Evolutionary conservation across 306 rosid species (phyloP).

Genomic region (Cercis canadensis): DNA sequence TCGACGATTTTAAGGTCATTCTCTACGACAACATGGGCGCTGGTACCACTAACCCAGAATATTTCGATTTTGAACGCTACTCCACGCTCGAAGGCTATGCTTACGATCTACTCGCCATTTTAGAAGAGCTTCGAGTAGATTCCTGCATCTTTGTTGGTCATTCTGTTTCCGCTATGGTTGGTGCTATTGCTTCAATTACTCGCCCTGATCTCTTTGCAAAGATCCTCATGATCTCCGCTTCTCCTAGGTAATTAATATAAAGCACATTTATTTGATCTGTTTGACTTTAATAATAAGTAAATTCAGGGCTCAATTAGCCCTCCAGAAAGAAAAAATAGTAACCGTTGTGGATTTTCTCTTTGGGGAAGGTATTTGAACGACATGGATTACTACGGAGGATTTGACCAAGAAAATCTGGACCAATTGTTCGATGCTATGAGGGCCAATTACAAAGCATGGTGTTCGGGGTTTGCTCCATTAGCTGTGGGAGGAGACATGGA

Average conservation of each 20-base stretch:
- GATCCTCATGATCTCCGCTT: slow-evolving; percentile 61
- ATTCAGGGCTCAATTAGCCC: background rate
- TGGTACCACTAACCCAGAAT: slow-evolving; percentile 86
- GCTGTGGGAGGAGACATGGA: slow-evolving; percentile 93
- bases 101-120: slow-evolving; percentile 67
- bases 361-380: slow-evolving; percentile 72
- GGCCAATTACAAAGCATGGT: slow-evolving; percentile 87
- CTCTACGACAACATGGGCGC: slow-evolving; percentile 86
- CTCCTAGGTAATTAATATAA: slow-evolving; percentile 61
- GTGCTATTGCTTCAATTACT: slow-evolving; percentile 64
- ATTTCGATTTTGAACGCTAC: slow-evolving; percentile 78
- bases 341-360: background rate
- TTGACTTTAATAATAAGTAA: background rate
- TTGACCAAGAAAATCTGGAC: slow-evolving; percentile 74
- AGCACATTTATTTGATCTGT: background rate
- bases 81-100: slow-evolving; percentile 72
- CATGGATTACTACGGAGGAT: slow-evolving; percentile 79
- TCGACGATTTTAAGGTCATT: slow-evolving; percentile 60
- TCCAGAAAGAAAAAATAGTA: background rate
- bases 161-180: slow-evolving; percentile 85
- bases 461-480: slow-evolving; percentile 78
- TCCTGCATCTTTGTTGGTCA: slow-evolving; percentile 81
- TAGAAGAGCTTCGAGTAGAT: slow-evolving; percentile 56
- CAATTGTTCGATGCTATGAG: slow-evolving; percentile 72
- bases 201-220: slow-evolving; percentile 78